phyloP scores from a whole-genome alignment of 768 basidiomycete genomes.

The Butyriboletus loyo region DNA sequence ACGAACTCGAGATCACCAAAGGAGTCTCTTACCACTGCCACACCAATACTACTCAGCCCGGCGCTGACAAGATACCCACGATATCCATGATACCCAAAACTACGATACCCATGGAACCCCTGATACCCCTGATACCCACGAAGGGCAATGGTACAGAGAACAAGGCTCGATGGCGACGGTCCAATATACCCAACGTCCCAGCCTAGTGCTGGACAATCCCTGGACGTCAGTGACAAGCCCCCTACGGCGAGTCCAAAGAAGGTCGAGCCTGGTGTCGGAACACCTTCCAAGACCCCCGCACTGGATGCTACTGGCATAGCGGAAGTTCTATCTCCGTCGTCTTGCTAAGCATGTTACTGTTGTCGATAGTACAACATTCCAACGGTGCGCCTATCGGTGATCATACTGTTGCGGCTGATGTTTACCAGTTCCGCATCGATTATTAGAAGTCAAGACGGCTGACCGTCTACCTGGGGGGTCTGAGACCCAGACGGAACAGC shows the following conservation, averaged over 20 bases:
- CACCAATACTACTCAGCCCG: neutral
- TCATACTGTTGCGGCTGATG: neutral
- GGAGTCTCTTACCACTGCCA: neutral
- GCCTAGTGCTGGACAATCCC: neutral
- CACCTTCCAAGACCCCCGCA: neutral
- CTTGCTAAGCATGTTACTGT: neutral
- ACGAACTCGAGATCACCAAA: neutral
- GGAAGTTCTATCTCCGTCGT: neutral
- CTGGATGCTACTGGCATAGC: neutral
- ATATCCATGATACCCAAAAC: slow-evolving; percentile 1
- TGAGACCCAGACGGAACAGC: slow-evolving; percentile 11
- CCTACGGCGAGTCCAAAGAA: no score
- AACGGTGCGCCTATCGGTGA: neutral
- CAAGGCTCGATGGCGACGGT: neutral
- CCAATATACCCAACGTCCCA: neutral
- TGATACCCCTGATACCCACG: neutral
- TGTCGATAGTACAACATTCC: neutral
- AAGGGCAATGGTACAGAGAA: slow-evolving; percentile 11
- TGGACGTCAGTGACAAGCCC: no score
- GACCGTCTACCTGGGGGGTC: slow-evolving; percentile 12
- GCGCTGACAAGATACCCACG: slow-evolving; percentile 4
- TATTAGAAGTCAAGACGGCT: slow-evolving; percentile 8
- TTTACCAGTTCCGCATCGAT: neutral
- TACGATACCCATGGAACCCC: neutral
- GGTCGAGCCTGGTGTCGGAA: neutral